These are phyloP conservation scores for Neocatenulostroma microsporum DNA, from an alignment of 2,329 filamentous ascomycete species.

Conservation along the genomic window DNA sequence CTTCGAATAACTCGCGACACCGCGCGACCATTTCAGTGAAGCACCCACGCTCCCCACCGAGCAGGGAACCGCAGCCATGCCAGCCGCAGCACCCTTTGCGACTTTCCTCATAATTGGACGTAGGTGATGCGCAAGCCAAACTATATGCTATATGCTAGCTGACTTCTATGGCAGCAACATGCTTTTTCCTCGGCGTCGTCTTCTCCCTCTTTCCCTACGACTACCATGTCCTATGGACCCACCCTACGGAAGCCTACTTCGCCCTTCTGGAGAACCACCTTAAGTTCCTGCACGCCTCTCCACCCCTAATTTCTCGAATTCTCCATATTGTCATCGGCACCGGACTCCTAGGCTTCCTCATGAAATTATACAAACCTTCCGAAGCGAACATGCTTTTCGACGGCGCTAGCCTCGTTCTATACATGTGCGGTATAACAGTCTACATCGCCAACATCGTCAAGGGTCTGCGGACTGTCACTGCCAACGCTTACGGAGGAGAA, in stretches of 20 bases:
- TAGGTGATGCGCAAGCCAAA: slow-evolving; percentile 45
- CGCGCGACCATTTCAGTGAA: too few species aligned
- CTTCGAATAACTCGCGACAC: too few species aligned
- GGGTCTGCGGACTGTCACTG: slow-evolving; percentile 74
- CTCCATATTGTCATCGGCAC: slow-evolving; percentile 88
- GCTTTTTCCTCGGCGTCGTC: slow-evolving; percentile 96
- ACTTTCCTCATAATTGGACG: slow-evolving; percentile 95
- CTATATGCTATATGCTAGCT: not conserved
- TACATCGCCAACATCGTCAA: slow-evolving; percentile 97
- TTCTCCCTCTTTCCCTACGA: slow-evolving; percentile 97
- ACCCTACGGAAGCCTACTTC: slow-evolving; percentile 57
- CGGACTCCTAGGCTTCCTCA: slow-evolving; percentile 78
- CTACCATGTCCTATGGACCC: slow-evolving; percentile 78
- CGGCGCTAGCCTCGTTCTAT: slow-evolving; percentile 62
- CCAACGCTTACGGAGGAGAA: slow-evolving; percentile 55
- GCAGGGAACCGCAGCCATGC: slow-evolving; percentile 19
- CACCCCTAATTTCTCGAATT: slow-evolving; percentile 84
- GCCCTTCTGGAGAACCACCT: slow-evolving; percentile 83
- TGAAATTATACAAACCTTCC: slow-evolving; percentile 88
- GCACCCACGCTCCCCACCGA: too few species aligned
- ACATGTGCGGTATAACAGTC: slow-evolving; percentile 80
- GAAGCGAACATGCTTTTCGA: slow-evolving; percentile 96
- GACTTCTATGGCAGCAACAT: slow-evolving; percentile 48
- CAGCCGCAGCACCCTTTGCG: slow-evolving; percentile 57
- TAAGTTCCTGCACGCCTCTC: slow-evolving; percentile 81